These are phyloP conservation scores for Starmera amethionina DNA, from an alignment of 805 yeast species.

Conservation along the genomic window DNA sequence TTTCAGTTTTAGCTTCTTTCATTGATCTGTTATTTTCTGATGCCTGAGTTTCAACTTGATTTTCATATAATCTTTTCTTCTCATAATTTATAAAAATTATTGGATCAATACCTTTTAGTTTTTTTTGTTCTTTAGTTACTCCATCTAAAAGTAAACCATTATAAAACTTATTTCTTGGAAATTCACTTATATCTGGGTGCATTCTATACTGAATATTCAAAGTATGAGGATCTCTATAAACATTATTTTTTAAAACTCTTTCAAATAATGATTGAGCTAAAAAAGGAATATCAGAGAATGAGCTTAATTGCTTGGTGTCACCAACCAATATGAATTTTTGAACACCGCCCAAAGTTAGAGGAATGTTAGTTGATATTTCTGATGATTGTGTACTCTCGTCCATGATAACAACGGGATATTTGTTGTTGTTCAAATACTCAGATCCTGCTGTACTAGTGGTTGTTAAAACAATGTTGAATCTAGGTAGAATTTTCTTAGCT, in stretches of 20 bases:
- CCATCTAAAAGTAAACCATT: slow-evolving; percentile 45
- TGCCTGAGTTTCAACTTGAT: no score
- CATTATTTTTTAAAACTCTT: slow-evolving; percentile 51
- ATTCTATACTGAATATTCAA: slow-evolving; percentile 60
- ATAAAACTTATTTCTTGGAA: slow-evolving; percentile 45
- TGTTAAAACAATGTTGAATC: slow-evolving; percentile 58
- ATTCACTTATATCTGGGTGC: slow-evolving; percentile 55
- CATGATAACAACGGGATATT: slow-evolving; percentile 65
- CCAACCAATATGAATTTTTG: slow-evolving; percentile 64
- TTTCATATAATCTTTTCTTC: slow-evolving; percentile 32
- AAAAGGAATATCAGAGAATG: slow-evolving; percentile 59
- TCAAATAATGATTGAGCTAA: slow-evolving; percentile 61
- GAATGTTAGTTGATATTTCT: slow-evolving; percentile 62
- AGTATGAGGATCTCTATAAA: slow-evolving; percentile 54
- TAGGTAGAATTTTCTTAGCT: slow-evolving; percentile 45
- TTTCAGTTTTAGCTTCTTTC: no score
- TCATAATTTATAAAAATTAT: slow-evolving; percentile 51
- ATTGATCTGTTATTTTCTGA: no score
- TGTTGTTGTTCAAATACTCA: slow-evolving; percentile 45
- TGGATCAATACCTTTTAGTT: slow-evolving; percentile 40
- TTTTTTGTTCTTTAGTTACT: slow-evolving; percentile 41
- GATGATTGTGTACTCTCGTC: slow-evolving; percentile 75
- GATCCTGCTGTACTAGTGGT: slow-evolving; percentile 71
- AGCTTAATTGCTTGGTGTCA: slow-evolving; percentile 66
- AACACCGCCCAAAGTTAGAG: slow-evolving; percentile 59